Evolutionary conservation across 345 rosid genomes (phyloP), one percentile per base, ranked within the genome.

Genomic region (Noccaea bulbosa): DNA sequence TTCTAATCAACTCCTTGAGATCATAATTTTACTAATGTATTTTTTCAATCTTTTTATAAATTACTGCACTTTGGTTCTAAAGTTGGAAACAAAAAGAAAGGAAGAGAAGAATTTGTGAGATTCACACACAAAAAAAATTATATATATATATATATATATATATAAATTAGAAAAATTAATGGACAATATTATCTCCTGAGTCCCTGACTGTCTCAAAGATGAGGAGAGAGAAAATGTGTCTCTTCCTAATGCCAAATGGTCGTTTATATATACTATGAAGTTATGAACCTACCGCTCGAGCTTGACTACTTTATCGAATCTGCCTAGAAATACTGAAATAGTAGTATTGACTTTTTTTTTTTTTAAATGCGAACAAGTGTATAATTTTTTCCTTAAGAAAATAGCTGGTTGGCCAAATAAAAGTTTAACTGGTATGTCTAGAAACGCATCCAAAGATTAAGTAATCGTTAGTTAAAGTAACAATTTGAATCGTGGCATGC

Each of bases 171-270:
- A 11, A 39, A 60, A 60, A 22, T 43, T 11, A 67, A 40, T 59
- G 56, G 30, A 61, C 41, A 22, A 51, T 50, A 47, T 69, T 62
- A 27, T 43, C 35, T 59, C 5, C 24, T 63, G 30, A 27, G 30
- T 27, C 30, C 0, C 4, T 27, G 56, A 34, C 7, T 53, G 16
- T 35, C 40, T 16, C 35, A 72, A 57, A 56, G 45, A 72, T 72
- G 50, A 56, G 65, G 34, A 15, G 44, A 37, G 27, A 49, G 10
- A 38, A n/a, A 35, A 60, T 24, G 33, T 54, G 75, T 17, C 75
- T 62, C 53, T 75, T 70, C 54, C 33, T 62, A 48, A 12, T 4
- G 39, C 54, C 70, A 69, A 69, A 62, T 46, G 50, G 79, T 57
- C 75, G 63, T 32, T 24, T 33, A 69, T 54, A n/a, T 33, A 69